Conservation (phyloP, 2,329 filamentous ascomycete species). For the Neopestalotiopsis rosae region DNA sequence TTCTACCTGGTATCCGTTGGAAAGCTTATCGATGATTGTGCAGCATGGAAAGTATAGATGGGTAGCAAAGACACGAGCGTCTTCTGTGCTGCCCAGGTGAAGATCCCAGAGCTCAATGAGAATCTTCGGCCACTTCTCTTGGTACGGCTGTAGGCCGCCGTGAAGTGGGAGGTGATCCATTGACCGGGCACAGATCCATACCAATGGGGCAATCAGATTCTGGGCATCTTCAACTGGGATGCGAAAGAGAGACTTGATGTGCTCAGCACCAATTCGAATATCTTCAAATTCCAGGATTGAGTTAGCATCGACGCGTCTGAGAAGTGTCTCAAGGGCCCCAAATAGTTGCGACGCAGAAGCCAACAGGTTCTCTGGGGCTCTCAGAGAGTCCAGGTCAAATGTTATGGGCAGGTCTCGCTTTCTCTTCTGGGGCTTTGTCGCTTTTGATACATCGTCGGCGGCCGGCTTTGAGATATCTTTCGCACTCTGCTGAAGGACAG, state of each 20-base stretch:
- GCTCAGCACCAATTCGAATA: constrained; percentile 61
- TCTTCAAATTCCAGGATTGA: constrained; percentile 39
- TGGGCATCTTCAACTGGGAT: constrained; percentile 53
- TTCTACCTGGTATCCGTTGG: constrained; percentile 31
- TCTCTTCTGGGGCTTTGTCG: constrained; percentile 48
- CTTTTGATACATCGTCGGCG: constrained; percentile 28
- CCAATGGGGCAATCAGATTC: constrained; percentile 49
- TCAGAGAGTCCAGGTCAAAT: constrained; percentile 48
- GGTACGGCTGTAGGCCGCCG: constrained; percentile 40
- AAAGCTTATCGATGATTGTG: constrained; percentile 47
- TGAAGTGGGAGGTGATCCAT: constrained; percentile 36
- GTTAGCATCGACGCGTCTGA: constrained; percentile 49
- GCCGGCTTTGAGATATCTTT: constrained; percentile 56
- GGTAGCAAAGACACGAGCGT: constrained; percentile 53
- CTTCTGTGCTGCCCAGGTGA: constrained; percentile 54
- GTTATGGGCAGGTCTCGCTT: constrained; percentile 47
- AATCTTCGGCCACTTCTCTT: constrained; percentile 53
- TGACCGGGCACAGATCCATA: constrained; percentile 50
- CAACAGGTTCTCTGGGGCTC: constrained; percentile 46
- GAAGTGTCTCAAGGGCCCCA: constrained; percentile 48
- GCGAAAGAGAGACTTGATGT: constrained; percentile 62
- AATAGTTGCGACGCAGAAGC: constrained; percentile 55
- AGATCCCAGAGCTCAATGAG: constrained; percentile 57
- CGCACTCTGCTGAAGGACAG: constrained; percentile 69
- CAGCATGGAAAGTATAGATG: constrained; percentile 48